phyloP scores from a whole-genome alignment of 345 rosid species.

The Corymbia maculata region DNA sequence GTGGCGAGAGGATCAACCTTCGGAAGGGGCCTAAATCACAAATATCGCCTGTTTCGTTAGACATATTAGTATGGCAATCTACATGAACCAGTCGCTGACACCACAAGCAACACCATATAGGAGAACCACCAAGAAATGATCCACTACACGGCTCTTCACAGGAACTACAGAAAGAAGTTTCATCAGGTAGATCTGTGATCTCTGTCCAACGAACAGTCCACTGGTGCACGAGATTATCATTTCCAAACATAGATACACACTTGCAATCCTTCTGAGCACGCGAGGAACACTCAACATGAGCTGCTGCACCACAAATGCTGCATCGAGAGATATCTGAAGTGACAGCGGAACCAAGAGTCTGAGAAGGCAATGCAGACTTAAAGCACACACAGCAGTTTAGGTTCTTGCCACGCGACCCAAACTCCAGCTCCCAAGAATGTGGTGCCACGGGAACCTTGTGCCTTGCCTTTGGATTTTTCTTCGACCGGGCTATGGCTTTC shows the following conservation, averaged over 20 bases:
- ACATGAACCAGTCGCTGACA: conserved; percentile 95
- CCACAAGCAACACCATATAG: conserved; percentile 99
- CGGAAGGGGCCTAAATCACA: conserved; percentile 86
- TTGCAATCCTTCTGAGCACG: conserved; percentile 80
- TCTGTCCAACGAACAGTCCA: conserved; percentile 97
- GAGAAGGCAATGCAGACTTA: conserved; percentile 62
- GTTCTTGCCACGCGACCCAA: conserved; percentile 71
- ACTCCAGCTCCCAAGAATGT: conserved; percentile 64
- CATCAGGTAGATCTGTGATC: conserved; percentile 78
- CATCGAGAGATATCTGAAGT: conserved; percentile 63
- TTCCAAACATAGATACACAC: conserved; percentile 74
- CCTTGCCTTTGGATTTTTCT: conserved; percentile 82
- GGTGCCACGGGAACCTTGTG: conserved; percentile 60
- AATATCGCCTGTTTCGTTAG: conserved; percentile 66
- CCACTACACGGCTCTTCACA: conserved; percentile 92
- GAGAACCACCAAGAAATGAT: conserved; percentile 92
- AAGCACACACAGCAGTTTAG: conserved; percentile 86
- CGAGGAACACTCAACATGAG: conserved; percentile 62
- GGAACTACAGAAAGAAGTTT: conserved; percentile 66
- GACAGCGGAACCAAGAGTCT: conserved; percentile 41
- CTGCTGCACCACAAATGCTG: conserved; percentile 70
- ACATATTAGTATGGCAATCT: conserved; percentile 79
- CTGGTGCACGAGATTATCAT: conserved; percentile 75
- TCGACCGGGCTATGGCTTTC: conserved; percentile 85
- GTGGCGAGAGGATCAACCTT: conserved; percentile 81